Evolutionary conservation across 495 filamentous ascomycete genomes (phyloP).

Genomic region (Margaritispora aquatica): DNA sequence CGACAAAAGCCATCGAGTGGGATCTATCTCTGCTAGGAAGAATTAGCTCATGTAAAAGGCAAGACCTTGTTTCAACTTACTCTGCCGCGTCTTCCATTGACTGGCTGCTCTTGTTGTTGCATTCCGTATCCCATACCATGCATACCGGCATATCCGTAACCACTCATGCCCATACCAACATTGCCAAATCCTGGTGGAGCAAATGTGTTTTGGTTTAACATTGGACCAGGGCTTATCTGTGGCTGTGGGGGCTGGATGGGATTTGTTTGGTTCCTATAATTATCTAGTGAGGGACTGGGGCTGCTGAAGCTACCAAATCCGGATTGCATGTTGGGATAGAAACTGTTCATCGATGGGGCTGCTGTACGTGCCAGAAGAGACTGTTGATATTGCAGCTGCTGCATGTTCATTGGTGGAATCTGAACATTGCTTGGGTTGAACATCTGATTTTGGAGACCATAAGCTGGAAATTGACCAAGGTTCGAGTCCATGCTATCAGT

Average conservation of each 20-base stretch:
- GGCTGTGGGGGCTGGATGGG: conserved; percentile 31
- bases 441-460: conserved; percentile 42
- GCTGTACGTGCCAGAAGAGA: conserved; percentile 46
- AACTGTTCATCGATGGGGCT: conserved; percentile 44
- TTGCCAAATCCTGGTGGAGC: conserved; percentile 43
- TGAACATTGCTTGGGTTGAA: conserved; percentile 41
- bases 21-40: not conserved
- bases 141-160: conserved; percentile 32
- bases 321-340: conserved; percentile 40
- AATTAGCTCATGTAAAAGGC: not conserved
- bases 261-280: conserved; percentile 41
- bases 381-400: conserved; percentile 56
- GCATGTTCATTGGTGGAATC: conserved; percentile 41
- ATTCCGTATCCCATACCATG: conserved; percentile 34
- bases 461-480: conserved; percentile 46
- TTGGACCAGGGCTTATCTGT: conserved; percentile 20
- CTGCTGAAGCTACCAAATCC: conserved; percentile 42
- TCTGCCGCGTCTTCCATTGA: conserved; percentile 44
- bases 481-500: conserved; percentile 51
- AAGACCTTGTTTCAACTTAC: conserved; percentile 33
- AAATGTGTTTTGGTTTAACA: conserved; percentile 28
- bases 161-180: conserved; percentile 41
- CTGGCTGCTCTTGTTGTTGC: conserved; percentile 41
- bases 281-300: conserved; percentile 38
- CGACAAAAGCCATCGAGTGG: not conserved